Evolutionary conservation across 202 grass and related monocot species (phyloP), one percentile per base, ranked within the genome.

Genomic region (Panicum hallii): DNA sequence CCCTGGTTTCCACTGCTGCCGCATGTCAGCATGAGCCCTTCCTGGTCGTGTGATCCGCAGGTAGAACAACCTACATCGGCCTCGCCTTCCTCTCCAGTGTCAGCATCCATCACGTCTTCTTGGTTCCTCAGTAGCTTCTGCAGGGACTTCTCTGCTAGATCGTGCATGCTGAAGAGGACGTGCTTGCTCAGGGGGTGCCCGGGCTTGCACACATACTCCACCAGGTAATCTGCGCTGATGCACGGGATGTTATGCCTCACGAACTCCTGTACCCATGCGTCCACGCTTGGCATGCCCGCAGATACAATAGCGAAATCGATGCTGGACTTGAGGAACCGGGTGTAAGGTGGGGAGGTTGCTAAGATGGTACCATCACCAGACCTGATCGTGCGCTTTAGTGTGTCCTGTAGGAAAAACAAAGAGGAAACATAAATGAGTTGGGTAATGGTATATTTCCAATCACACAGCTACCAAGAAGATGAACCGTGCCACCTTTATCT

Each of bases 141-240:
- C 17, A 95, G 78, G 11, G 93, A 92, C 71, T 89, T 90, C 26
- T 95, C 87, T 53, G 91, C 95, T 80, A 87, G 92, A 40, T 83
- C 80, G 32, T 98, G 83, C 75, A 92, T 92, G 62, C 90, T 85
- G 70, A 90, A 95, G 70, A 98, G 91, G 5, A 94, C 89, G 22
- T 98, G 93, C 83, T 91, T 95, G 71, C 75, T 82, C 34, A 98
- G 83, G 32, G 93, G 82, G 19, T 92, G 79, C 20, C 93, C 93
- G 0, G 95, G 93, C 80, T 95, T 95, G 75, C 95, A 95, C 28
- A 93, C 83, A 4, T 93, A 98, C 78, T 98, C 93, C n/a, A 98
- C 95, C 50, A 98, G 82, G 76, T 95, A 98, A 84, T 98, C 95
- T 43, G 93, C 82, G 1, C 85, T 88, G 63, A 98, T 83, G 60